These are phyloP conservation scores for Ilex paraguariensis DNA, from an alignment of 305 asterid species.

Conservation along the genomic window DNA sequence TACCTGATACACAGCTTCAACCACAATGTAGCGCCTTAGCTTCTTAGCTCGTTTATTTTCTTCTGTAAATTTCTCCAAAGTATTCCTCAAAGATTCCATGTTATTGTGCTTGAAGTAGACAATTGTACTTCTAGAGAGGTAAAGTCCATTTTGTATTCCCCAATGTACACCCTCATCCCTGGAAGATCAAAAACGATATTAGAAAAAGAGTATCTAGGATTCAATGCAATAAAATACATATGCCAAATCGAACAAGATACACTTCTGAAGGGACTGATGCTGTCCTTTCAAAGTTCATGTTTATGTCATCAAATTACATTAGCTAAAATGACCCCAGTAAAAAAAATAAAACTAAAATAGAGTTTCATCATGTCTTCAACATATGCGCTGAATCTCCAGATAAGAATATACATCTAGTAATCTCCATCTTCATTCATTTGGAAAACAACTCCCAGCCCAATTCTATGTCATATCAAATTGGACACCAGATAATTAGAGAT, in stretches of 20 bases:
- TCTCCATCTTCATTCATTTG: constrained; percentile 1
- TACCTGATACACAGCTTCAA: constrained; percentile 98
- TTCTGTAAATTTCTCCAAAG: constrained; percentile 65
- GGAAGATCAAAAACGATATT: constrained; percentile 19
- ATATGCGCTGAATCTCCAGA: neutral
- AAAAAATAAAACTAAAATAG: too few species aligned
- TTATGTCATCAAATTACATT: too few species aligned
- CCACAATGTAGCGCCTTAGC: constrained; percentile 88
- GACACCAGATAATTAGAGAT: neutral
- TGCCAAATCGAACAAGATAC: too few species aligned
- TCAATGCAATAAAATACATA: too few species aligned
- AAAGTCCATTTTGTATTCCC: constrained; percentile 96
- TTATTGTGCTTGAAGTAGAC: constrained; percentile 84
- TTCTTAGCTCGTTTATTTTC: constrained; percentile 79
- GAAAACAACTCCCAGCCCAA: constrained; percentile 13
- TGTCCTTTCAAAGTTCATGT: too few species aligned
- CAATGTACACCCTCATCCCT: constrained; percentile 99
- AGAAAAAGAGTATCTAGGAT: neutral
- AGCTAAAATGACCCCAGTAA: too few species aligned
- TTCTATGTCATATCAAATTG: neutral
- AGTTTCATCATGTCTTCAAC: too few species aligned
- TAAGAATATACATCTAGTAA: neutral
- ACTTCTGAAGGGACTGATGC: too few species aligned
- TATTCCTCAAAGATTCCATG: constrained; percentile 60
- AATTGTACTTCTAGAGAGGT: constrained; percentile 90